Conservation (phyloP, 495 filamentous ascomycete genomes). For the Xylaria acuta region DNA sequence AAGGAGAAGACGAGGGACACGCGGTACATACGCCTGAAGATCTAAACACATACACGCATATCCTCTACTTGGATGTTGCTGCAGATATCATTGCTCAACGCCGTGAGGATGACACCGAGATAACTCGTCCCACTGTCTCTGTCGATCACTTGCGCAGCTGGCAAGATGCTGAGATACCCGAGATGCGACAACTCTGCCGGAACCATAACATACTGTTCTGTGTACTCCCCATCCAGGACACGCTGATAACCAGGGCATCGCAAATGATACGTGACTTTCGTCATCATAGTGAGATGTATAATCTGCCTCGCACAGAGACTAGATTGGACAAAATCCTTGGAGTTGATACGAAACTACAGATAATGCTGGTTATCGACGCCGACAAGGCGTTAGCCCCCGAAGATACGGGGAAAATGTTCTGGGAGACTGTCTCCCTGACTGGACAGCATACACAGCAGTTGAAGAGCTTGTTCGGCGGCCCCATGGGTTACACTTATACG, state of each 20-base stretch:
- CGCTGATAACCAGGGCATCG: constrained; percentile 31
- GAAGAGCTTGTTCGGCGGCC: constrained; percentile 57
- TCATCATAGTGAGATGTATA: constrained; percentile 48
- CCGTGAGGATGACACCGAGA: constrained; percentile 47
- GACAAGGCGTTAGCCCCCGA: constrained; percentile 62
- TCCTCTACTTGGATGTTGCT: constrained; percentile 63
- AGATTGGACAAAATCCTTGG: constrained; percentile 50
- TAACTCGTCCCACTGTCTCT: constrained; percentile 46
- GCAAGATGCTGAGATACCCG: constrained; percentile 57
- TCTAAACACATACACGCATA: constrained; percentile 61
- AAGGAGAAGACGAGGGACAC: constrained; percentile 41
- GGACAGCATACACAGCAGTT: constrained; percentile 38
- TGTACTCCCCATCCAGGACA: constrained; percentile 30
- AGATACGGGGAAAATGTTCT: constrained; percentile 64
- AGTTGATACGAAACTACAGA: constrained; percentile 33
- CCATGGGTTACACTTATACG: constrained; percentile 59
- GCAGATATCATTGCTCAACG: constrained; percentile 45
- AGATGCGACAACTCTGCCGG: constrained; percentile 58
- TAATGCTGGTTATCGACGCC: constrained; percentile 62
- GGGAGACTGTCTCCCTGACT: constrained; percentile 42
- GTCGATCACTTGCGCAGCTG: constrained; percentile 55
- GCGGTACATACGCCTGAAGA: constrained; percentile 56
- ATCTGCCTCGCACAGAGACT: constrained; percentile 45
- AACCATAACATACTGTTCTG: constrained; percentile 57
- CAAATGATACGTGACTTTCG: constrained; percentile 49